Evolutionary conservation across 1,139 yeast genomes (phyloP).

Genomic region (Kazachstania sp.): DNA sequence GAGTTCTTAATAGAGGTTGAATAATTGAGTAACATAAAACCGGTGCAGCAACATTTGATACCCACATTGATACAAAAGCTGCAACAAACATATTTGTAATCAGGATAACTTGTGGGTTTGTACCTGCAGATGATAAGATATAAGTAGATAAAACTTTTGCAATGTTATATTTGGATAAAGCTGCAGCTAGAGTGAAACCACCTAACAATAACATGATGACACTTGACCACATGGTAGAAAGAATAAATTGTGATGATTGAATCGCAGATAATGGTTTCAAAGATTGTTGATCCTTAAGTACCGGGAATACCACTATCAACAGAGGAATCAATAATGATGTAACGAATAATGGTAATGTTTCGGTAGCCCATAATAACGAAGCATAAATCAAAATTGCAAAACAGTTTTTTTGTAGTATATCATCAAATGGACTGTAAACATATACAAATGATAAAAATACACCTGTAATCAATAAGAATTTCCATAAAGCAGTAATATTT

Average conservation of each 20-base stretch:
- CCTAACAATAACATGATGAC: constrained; percentile 83
- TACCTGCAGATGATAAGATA: constrained; percentile 74
- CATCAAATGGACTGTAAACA: constrained; percentile 34
- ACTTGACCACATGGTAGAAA: constrained; percentile 90
- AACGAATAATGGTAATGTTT: constrained; percentile 78
- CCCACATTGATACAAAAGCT: constrained; percentile 86
- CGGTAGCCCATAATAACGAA: constrained; percentile 89
- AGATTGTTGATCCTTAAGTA: constrained; percentile 50
- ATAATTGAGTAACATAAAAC: constrained; percentile 84
- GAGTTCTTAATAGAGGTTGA: constrained; percentile 75
- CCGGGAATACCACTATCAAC: constrained; percentile 62
- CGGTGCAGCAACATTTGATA: constrained; percentile 93
- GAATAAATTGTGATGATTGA: constrained; percentile 66
- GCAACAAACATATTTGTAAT: constrained; percentile 81
- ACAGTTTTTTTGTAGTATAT: constrained; percentile 62
- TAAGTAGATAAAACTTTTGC: constrained; percentile 79
- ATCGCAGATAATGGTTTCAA: constrained; percentile 47
- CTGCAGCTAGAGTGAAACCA: constrained; percentile 95
- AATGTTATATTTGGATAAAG: constrained; percentile 78
- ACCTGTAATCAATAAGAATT: constrained; percentile 6
- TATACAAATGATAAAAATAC: constrained; percentile 1
- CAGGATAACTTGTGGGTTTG: constrained; percentile 68
- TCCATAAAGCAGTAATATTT: constrained; percentile 4
- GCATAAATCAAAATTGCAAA: constrained; percentile 72
- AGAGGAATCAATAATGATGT: constrained; percentile 79